phyloP scores from a whole-genome alignment of 306 rosid genomes.

The Cucurbita argyrosperma region DNA sequence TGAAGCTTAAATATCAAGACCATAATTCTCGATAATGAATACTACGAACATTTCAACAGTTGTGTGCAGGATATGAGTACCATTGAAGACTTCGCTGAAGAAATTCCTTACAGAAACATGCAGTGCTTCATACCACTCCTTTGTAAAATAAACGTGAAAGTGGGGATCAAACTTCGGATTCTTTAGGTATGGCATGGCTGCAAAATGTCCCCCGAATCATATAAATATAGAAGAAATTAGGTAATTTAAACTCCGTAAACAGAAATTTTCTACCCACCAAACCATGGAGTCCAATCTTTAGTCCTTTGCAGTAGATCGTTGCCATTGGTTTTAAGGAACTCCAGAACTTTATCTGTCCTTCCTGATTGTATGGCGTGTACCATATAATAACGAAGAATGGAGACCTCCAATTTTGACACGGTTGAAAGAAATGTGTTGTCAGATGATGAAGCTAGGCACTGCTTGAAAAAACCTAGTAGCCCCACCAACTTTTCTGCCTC shows the following conservation, averaged over 20 bases:
- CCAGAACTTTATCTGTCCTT: conserved; percentile 53
- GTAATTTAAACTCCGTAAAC: neutral
- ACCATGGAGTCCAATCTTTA: conserved; percentile 81
- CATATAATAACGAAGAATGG: conserved; percentile 52
- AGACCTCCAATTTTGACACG: conserved; percentile 49
- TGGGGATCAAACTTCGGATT: conserved; percentile 67
- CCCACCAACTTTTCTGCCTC: conserved; percentile 49
- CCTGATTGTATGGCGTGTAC: conserved; percentile 48
- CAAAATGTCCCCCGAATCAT: conserved; percentile 19
- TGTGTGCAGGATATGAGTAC: conserved; percentile 74
- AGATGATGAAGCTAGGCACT: conserved; percentile 53
- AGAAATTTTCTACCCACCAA: conserved; percentile 45
- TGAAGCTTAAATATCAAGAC: neutral
- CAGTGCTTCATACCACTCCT: conserved; percentile 80
- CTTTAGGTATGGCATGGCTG: conserved; percentile 81
- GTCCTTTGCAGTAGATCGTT: conserved; percentile 45
- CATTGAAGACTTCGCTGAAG: conserved; percentile 78
- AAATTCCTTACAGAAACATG: conserved; percentile 82
- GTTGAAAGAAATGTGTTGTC: conserved; percentile 36
- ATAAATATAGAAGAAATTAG: conserved; percentile 8
- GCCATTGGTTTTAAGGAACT: conserved; percentile 49
- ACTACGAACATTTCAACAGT: neutral
- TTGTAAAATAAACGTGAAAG: conserved; percentile 59
- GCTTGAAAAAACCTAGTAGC: conserved; percentile 62
- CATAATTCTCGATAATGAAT: neutral